Conservation (phyloP, 768 basidiomycete species). For the Porphyrellus cyaneotinctus region DNA sequence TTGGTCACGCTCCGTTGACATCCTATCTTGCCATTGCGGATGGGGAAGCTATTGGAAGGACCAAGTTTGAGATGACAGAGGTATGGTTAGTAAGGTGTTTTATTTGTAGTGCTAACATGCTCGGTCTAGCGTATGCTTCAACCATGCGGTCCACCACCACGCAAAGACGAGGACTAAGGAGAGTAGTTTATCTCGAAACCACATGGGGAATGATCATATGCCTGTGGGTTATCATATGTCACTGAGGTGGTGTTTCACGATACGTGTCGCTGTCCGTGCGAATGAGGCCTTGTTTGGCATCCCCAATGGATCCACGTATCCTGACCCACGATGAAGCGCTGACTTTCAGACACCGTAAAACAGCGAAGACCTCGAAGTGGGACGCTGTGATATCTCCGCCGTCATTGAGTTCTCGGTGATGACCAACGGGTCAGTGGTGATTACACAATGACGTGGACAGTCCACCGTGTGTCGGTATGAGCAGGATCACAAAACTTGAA, state of each 20-base stretch:
- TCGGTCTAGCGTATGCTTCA: slow-evolving; percentile 79
- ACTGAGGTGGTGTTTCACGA: no score
- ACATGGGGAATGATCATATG: neutral
- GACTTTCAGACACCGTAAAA: no score
- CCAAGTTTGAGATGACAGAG: slow-evolving; percentile 95
- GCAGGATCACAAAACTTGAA: neutral
- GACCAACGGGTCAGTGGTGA: no score
- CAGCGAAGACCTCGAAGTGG: no score
- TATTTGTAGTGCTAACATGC: slow-evolving; percentile 22
- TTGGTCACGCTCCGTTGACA: slow-evolving; percentile 82
- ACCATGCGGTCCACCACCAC: slow-evolving; percentile 89
- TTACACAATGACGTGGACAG: neutral
- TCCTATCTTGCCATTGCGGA: slow-evolving; percentile 93
- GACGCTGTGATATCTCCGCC: no score
- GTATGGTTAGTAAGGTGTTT: slow-evolving; percentile 36
- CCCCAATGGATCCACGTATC: no score
- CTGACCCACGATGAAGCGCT: no score
- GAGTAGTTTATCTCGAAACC: no score
- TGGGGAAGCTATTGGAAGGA: slow-evolving; percentile 84
- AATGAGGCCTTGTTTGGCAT: neutral
- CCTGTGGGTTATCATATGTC: no score
- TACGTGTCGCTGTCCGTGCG: no score
- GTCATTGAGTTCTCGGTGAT: no score
- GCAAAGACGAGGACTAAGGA: slow-evolving; percentile 73
- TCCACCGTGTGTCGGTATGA: neutral